Evolutionary conservation across 768 basidiomycete species (phyloP), one percentile per base, ranked within the genome.

Genomic region (Phylloporus sp.): DNA sequence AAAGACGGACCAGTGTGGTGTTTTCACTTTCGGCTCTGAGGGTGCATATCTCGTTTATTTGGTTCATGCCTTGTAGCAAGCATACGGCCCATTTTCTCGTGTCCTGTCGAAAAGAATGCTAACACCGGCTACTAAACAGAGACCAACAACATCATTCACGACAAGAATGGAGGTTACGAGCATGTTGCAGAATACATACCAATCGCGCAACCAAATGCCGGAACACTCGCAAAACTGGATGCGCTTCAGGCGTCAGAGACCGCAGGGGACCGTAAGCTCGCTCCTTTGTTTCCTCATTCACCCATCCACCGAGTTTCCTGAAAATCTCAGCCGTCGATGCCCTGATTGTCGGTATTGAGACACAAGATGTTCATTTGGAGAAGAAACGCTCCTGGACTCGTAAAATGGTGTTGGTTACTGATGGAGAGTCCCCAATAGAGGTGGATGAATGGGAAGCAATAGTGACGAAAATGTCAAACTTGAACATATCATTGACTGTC

Each of bases 1-100:
- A 33, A 96, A 95, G 71, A 97, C 94, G 9, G 94, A 95, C 60
- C 83, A 90, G 60, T 90, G 91, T 61, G 90, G 91, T n/a, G 79
- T 97, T 23, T 76, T 96, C 38, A 67, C 84, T 3, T 92, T 91
- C 58, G 94, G 90, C n/a, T 80, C 85, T 3, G 82, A 90, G 64
- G 79, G 91, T 79, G 23, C 41, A 57, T 39, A 10, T 24, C 26
- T 3, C 8, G 1, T 10, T 27, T 15, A 15, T 42, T 26, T 21
- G n/a, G n/a, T n/a, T n/a, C n/a, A n/a, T 35, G 2, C 22, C n/a
- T n/a, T 20, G 13, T 18, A 17, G 4, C n/a, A n/a, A 5, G 7
- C 5, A 34, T 18, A 6, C 20, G 29, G 9, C 26, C 34, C 9
- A 22, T 2, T 2, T 17, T 28, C 41, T n/a, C 17, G 18, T 23